Evolutionary conservation across 73 alveolate species (phyloP).

Genomic region (Paraurostyla sp.): DNA sequence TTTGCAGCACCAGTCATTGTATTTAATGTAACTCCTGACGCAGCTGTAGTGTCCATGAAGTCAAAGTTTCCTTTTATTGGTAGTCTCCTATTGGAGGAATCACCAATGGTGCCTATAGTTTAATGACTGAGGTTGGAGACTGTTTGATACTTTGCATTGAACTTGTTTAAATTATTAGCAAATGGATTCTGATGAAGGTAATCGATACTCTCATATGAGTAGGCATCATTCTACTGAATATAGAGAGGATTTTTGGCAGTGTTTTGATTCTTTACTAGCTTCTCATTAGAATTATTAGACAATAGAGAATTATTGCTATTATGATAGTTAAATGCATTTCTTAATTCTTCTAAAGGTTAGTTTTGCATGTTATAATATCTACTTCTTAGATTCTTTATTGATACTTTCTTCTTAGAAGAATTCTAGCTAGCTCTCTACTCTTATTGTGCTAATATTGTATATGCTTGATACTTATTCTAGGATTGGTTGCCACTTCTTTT

Average conservation of each 20-base stretch:
- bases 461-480: not conserved
- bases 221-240: constrained; percentile 35
- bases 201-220: not conserved
- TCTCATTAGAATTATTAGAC: not conserved
- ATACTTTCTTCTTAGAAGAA: not conserved
- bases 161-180: not conserved
- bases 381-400: constrained; percentile 21
- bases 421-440: not conserved
- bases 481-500: not conserved
- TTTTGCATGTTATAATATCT: constrained; percentile 18
- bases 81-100: not conserved
- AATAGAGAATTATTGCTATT: not conserved
- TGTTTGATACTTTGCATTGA: not conserved
- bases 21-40: not conserved
- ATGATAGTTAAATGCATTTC: not conserved
- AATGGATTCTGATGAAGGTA: not conserved
- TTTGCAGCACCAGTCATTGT: not conserved
- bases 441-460: not conserved
- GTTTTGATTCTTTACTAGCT: too few relatives aligned
- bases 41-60: not conserved
- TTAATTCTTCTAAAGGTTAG: constrained; percentile 26
- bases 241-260: too few relatives aligned
- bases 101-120: not conserved
- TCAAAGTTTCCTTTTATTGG: not conserved
- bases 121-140: not conserved